phyloP scores from a whole-genome alignment of 345 rosid species.

The Jatropha curcas region DNA sequence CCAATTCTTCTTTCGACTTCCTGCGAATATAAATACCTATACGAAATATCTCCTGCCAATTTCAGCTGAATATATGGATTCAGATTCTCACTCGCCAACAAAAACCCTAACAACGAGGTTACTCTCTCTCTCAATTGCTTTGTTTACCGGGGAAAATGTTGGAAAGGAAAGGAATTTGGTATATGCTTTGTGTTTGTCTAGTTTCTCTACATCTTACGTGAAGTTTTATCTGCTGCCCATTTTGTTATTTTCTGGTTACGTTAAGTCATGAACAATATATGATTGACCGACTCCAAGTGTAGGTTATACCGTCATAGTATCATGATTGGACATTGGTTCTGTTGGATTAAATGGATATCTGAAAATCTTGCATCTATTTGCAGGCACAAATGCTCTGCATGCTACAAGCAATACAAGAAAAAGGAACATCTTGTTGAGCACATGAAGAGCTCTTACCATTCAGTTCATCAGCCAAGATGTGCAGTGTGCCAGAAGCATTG shows the following conservation, averaged over 20 bases:
- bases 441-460: constrained; percentile 72
- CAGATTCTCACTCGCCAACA: not conserved
- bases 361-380: not conserved
- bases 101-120: constrained; percentile 17
- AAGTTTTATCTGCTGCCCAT: not conserved
- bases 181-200: not conserved
- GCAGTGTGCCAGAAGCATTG: constrained; percentile 70
- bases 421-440: constrained; percentile 76
- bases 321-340: not conserved
- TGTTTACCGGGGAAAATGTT: not conserved
- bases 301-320: too few relatives aligned
- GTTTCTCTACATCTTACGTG: not conserved
- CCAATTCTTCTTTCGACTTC: not conserved
- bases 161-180: not conserved
- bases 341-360: not conserved
- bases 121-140: not conserved
- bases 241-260: not conserved
- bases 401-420: constrained; percentile 71
- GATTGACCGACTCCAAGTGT: too few relatives aligned
- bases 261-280: too few relatives aligned
- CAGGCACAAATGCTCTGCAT: constrained; percentile 74
- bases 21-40: not conserved
- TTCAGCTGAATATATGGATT: constrained; percentile 17
- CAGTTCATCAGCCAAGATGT: constrained; percentile 71
- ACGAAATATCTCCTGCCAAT: too few relatives aligned